phyloP scores from a whole-genome alignment of 2,329 filamentous ascomycete species.

The Verticillium zaregamsianum region DNA sequence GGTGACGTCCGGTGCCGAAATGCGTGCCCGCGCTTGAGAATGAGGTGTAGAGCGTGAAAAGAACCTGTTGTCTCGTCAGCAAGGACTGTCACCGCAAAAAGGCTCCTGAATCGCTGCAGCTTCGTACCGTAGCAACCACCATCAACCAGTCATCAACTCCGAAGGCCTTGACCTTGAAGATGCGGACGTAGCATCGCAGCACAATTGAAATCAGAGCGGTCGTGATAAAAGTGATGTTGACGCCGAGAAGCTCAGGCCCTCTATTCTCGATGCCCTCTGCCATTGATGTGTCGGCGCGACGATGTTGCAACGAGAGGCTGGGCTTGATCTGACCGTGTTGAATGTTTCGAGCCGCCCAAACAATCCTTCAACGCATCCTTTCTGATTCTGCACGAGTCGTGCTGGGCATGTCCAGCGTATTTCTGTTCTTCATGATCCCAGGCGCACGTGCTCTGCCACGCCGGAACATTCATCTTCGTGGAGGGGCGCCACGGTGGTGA shows the following conservation, averaged over 20 bases:
- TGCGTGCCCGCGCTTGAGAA: conserved; percentile 29
- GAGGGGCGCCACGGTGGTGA: neutral
- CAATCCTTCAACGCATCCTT: neutral
- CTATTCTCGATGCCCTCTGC: conserved; percentile 19
- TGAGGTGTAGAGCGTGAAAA: conserved; percentile 28
- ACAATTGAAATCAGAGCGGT: conserved; percentile 20
- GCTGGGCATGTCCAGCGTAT: neutral
- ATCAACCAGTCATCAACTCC: conserved; percentile 35
- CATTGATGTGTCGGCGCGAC: neutral
- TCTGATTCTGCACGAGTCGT: neutral
- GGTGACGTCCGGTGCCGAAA: conserved; percentile 36
- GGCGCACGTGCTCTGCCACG: neutral
- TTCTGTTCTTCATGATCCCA: neutral
- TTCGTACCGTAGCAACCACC: conserved; percentile 26
- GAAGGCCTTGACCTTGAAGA: conserved; percentile 30
- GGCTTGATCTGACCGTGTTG: neutral
- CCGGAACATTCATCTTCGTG: neutral
- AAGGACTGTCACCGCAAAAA: neutral
- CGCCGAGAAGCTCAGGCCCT: conserved; percentile 27
- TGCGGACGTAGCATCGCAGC: conserved; percentile 30
- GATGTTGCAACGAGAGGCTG: too few relatives aligned
- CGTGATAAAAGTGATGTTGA: conserved; percentile 23
- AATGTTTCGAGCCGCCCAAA: neutral
- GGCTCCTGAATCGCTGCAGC: conserved; percentile 2
- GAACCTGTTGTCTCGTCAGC: conserved; percentile 15